Evolutionary conservation across 176 grass and related monocot genomes (phyloP).

Genomic region (Urochloa ruziziensis): DNA sequence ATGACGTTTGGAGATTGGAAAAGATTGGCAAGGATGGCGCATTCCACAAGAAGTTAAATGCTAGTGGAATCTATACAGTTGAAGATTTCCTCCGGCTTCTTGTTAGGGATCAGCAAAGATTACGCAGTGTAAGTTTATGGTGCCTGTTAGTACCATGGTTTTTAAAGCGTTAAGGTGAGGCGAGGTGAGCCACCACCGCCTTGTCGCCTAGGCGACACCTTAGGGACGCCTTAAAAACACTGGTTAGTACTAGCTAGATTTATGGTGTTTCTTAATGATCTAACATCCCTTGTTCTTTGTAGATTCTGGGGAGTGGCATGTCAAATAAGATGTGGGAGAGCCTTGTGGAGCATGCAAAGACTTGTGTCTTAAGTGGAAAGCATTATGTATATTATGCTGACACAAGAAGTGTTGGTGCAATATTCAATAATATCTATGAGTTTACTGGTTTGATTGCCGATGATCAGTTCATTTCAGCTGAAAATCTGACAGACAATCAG

Average conservation of each 20-base stretch:
- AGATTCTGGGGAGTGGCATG: conserved; percentile 86
- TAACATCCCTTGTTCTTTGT: conserved; percentile 23
- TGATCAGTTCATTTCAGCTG: conserved; percentile 78
- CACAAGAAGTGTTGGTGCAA: conserved; percentile 66
- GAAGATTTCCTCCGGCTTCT: conserved; percentile 94
- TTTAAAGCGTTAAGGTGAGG: too few relatives aligned
- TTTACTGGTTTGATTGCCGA: conserved; percentile 81
- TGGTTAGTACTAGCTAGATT: conserved; percentile 29
- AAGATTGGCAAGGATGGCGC: conserved; percentile 94
- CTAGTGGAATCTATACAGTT: conserved; percentile 62
- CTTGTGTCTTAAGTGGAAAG: conserved; percentile 85
- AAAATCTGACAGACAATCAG: conserved; percentile 74
- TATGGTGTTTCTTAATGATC: conserved; percentile 23
- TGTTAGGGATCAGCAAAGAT: conserved; percentile 73
- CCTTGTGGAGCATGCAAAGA: conserved; percentile 94
- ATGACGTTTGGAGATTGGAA: conserved; percentile 94
- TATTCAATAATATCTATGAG: conserved; percentile 95
- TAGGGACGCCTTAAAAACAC: too few relatives aligned
- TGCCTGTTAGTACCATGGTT: too few relatives aligned
- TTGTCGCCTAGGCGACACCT: too few relatives aligned
- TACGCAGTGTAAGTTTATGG: conserved; percentile 69
- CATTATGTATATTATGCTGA: conserved; percentile 78
- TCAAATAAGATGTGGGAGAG: conserved; percentile 99
- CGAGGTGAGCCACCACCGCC: too few relatives aligned
- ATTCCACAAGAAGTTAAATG: conserved; percentile 87